Percentiles rank a stretch among this genome's conserved stretches.
These are phyloP conservation scores for Kitagawia praeruptora DNA, from an alignment of 129 eudicot genomes.

Conservation along the genomic window DNA sequence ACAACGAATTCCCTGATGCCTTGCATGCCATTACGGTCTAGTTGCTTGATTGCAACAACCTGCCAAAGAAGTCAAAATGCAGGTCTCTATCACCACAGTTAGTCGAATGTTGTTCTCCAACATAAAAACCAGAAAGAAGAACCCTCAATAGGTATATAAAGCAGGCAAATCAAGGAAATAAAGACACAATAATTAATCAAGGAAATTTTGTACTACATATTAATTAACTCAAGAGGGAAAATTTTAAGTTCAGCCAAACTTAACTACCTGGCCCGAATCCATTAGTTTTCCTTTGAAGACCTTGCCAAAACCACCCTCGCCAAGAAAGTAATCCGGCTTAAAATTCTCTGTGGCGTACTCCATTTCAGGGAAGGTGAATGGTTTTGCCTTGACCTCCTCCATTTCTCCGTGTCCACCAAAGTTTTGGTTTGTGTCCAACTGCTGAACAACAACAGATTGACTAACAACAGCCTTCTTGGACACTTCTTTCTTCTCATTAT, in stretches of 20 bases:
- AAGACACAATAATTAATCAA: background rate
- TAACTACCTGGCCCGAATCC: constrained; percentile 62
- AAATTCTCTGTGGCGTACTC: constrained; percentile 67
- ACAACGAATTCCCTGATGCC: constrained; percentile 70
- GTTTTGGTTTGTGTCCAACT: background rate
- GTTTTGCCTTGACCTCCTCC: constrained; percentile 29
- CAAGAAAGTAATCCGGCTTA: constrained; percentile 47
- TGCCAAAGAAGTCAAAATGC: constrained; percentile 13
- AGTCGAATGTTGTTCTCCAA: background rate
- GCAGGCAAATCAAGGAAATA: background rate
- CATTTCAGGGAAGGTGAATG: constrained; percentile 49
- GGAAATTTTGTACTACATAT: background rate
- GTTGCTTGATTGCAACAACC: constrained; percentile 79
- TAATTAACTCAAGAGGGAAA: background rate
- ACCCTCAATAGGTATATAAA: background rate
- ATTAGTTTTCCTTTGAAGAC: constrained; percentile 64
- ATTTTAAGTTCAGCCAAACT: background rate
- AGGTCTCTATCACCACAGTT: background rate
- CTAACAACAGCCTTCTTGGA: constrained; percentile 14
- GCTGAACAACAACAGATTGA: constrained; percentile 21
- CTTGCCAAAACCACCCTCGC: constrained; percentile 94
- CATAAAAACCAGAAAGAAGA: background rate
- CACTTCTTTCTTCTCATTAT: constrained; percentile 35
- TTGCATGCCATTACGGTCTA: constrained; percentile 63
- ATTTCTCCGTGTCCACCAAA: constrained; percentile 26